Base-by-base conservation (phyloP, 2,329 filamentous ascomycete genomes). In the Trichoderma sp. region DNA sequence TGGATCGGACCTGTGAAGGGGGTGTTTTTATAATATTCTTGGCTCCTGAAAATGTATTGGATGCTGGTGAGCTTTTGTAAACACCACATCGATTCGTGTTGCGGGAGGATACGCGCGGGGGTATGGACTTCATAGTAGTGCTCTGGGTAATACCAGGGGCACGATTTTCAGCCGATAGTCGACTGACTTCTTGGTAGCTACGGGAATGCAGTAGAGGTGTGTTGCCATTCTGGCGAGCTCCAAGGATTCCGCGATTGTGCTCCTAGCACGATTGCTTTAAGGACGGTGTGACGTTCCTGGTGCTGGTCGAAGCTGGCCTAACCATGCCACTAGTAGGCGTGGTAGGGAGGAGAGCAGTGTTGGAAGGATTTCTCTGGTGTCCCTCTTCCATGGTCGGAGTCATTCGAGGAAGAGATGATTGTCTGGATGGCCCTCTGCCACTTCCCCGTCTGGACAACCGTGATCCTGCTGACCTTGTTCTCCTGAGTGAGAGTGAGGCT, bases 341-440 rank as follows among this genome's bases (percentile, higher is more conserved):
- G 28, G 17, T 6, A 36, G 26, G 20, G n/a, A 69, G 28, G 12
- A 32, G 3, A 20, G 17, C 11, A 5, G 13, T 15, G 32, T 43
- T 39, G 1, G 20, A 36, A 20, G 11, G 7, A 23, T n/a, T 36
- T 2, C 74, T 76, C 8, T 66, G 73, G 1, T 67, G 61, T n/a
- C 74, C 78, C 57, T 81, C 80, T 65, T 82, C 81, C 2, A 74
- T 71, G 0, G 79, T 79, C 6, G 80, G 80, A 53, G 77, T 81
- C 57, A 82, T 65, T 3, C 76, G 74, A 11, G 70, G 72, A 32
- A 76, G 63, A 34, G 77, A 78, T 28, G 67, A 32, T 17, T 62
- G 28, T n/a, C 63, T 30, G 7, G 65, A 58, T 12, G 58, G 36
- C 13, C 23, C 6, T 28, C 20, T 69, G 15, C 9, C 61, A 13